phyloP scores from a whole-genome alignment of 2,329 filamentous ascomycete species.

The Talaromyces amestolkiae region DNA sequence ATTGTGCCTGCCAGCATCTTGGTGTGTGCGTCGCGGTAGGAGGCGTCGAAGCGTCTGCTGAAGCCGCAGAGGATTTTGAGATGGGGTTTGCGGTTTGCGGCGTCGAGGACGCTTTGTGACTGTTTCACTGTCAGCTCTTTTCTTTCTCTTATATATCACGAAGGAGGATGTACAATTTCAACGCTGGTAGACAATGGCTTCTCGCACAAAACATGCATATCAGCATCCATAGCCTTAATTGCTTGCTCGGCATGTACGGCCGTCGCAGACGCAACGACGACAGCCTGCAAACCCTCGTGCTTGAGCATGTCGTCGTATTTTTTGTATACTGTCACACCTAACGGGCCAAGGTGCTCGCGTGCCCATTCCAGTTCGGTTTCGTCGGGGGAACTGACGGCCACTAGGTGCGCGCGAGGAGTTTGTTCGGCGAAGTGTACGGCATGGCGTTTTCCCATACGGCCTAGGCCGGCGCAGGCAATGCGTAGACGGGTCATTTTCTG shows the following conservation, averaged over 20 bases:
- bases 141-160: constrained; percentile 34
- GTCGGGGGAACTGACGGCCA: neutral
- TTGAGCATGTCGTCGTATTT: neutral
- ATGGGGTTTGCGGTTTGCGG: constrained; percentile 54
- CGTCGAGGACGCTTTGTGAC: constrained; percentile 32
- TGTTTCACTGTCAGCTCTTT: neutral
- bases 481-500: constrained; percentile 32
- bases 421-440: constrained; percentile 50
- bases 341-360: neutral
- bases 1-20: neutral
- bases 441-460: constrained; percentile 53
- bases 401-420: constrained; percentile 45
- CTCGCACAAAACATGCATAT: constrained; percentile 58
- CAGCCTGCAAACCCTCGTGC: neutral
- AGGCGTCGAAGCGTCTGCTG: constrained; percentile 64
- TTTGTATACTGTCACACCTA: neutral
- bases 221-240: constrained; percentile 55
- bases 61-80: constrained; percentile 67
- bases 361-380: neutral
- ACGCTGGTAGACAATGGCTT: constrained; percentile 55
- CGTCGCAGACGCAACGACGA: neutral
- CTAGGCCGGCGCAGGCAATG: constrained; percentile 50
- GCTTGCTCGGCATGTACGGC: constrained; percentile 49
- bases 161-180: constrained; percentile 32
- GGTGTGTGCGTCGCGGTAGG: constrained; percentile 63